phyloP scores from a whole-genome alignment of 345 rosid species.

The Brassica napus region Da-Ae NC_063447.1:22806001-22806500 shows the following conservation, averaged over 20 bases:
- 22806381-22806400: not conserved
- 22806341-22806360: constrained; percentile 42
- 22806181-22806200: constrained; percentile 64
- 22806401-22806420: constrained; percentile 90
- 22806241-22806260: constrained; percentile 83
- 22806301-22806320: constrained; percentile 93
- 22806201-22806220: constrained; percentile 57
- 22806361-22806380: not conserved
- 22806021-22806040: constrained; percentile 69
- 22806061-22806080: constrained; percentile 44
- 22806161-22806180: constrained; percentile 47
- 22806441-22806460: constrained; percentile 84
- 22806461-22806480: constrained; percentile 71
- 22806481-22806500: constrained; percentile 72
- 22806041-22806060: constrained; percentile 47
- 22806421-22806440: constrained; percentile 87
- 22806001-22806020: constrained; percentile 82
- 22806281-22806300: constrained; percentile 84
- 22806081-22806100: constrained; percentile 65
- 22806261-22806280: constrained; percentile 81
- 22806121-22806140: constrained; percentile 29
- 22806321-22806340: constrained; percentile 57
- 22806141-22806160: not conserved
- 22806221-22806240: constrained; percentile 75
- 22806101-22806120: constrained; percentile 32